Conservation (phyloP, 768 basidiomycete species). For the Collybia sordida region DNA sequence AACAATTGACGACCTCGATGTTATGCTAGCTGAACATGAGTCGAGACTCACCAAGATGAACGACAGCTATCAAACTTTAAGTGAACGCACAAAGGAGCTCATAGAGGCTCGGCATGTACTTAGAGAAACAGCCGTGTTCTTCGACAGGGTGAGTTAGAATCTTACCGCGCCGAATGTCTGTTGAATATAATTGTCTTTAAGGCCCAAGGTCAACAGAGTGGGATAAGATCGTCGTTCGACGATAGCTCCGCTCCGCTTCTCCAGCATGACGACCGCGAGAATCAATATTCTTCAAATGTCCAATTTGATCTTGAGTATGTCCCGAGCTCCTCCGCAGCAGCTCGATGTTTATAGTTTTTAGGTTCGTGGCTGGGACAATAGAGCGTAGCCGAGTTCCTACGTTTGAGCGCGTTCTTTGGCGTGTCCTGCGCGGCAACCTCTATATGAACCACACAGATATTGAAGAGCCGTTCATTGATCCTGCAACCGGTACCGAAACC, state of each 20-base stretch:
- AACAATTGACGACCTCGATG: slow-evolving; percentile 90
- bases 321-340: neutral
- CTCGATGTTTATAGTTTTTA: slow-evolving; percentile 22
- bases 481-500: slow-evolving; percentile 76
- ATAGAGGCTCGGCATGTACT: slow-evolving; percentile 94
- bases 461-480: slow-evolving; percentile 87
- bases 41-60: slow-evolving; percentile 86
- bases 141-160: slow-evolving; percentile 64
- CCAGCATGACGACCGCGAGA: slow-evolving; percentile 86
- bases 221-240: slow-evolving; percentile 88
- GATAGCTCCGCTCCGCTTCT: slow-evolving; percentile 89
- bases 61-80: slow-evolving; percentile 84
- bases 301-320: slow-evolving; percentile 89
- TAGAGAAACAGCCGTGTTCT: slow-evolving; percentile 94
- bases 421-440: slow-evolving; percentile 93
- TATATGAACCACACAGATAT: slow-evolving; percentile 99
- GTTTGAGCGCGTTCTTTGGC: slow-evolving; percentile 98
- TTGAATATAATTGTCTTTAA: slow-evolving; percentile 26
- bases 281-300: slow-evolving; percentile 48
- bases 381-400: slow-evolving; percentile 89
- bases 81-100: slow-evolving; percentile 82
- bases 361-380: slow-evolving; percentile 95
- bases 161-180: neutral
- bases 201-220: slow-evolving; percentile 77
- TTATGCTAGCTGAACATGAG: slow-evolving; percentile 86